phyloP scores from a whole-genome alignment of 306 rosid species.

The Casuarina cunninghamiana region DNA sequence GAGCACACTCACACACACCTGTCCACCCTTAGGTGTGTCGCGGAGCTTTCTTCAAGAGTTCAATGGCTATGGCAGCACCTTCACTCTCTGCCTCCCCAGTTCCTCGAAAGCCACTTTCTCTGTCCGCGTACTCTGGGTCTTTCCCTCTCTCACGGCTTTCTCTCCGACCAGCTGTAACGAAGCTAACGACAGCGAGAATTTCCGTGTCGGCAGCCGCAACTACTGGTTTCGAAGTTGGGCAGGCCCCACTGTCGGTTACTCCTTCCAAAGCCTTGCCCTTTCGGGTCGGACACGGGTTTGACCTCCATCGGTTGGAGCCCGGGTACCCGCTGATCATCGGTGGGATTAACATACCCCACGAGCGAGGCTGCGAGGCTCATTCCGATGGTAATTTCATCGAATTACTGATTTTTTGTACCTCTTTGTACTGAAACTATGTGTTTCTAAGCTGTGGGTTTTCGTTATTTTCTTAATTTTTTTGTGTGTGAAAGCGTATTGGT shows the following conservation, averaged over 20 bases:
- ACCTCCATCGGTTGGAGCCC: conserved; percentile 89
- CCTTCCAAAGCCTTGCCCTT: conserved; percentile 72
- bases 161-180: conserved; percentile 19
- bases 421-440: not conserved
- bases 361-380: conserved; percentile 95
- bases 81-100: conserved; percentile 36
- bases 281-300: conserved; percentile 93
- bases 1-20: not conserved
- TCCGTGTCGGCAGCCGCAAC: conserved; percentile 38
- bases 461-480: not conserved
- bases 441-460: not conserved
- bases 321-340: conserved; percentile 95
- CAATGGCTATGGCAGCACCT: conserved; percentile 46
- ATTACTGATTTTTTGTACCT: not conserved
- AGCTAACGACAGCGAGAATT: not conserved
- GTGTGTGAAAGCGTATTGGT: not conserved
- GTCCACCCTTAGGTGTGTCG: not conserved
- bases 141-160: conserved; percentile 34
- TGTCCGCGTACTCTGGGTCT: conserved; percentile 21
- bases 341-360: conserved; percentile 87
- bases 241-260: conserved; percentile 32
- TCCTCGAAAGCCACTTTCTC: conserved; percentile 19
- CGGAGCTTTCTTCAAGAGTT: not conserved
- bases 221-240: conserved; percentile 40
- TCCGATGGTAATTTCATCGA: conserved; percentile 66